Evolutionary conservation across 305 asterid species (phyloP), one percentile per base, ranked within the genome.

Genomic region (Ruellia speciosa): DNA sequence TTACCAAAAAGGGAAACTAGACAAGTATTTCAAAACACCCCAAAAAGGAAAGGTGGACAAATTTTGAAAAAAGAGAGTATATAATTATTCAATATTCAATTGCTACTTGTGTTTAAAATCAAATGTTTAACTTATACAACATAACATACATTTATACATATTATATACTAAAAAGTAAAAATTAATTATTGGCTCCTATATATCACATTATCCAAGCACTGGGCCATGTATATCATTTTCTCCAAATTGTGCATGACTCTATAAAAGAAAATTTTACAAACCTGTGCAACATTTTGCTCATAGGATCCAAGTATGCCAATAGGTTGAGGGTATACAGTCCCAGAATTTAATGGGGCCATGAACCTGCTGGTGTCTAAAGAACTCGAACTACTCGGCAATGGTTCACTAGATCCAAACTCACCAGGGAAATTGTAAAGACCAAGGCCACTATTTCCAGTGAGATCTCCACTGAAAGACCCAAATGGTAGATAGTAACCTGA

Each of bases 281-380:
- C 99, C 99, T 93, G 99, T 40, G 80, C 76, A 69, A 77, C 72
- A 76, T 81, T 86, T 66, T 82, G 97, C 77, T 93, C 99, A 52
- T 93, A 93, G 0, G 95, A 74, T 65, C 99, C 99, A 77, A 81
- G 94, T 75, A 89, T 71, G 72, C 97, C 99, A 75, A 79, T 61
- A 52, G 95, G 87, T 56, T 79, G 99, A 57, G 82, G 88, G 79
- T 88, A 92, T 33, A 82, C 68, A 66, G 84, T 73, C 63, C 95
- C 94, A 67, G 97, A 79, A 66, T 85, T 59, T 75, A 88, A 66
- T 56, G 88, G 95, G 70, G 96, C 75, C 78, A 80, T 65, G 80
- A 80, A 83, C 72, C 93, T 78, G 79, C 87, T 80, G 14, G 90
- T 41, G 66, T 86, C 99, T 58, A 81, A 40, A 60, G 92, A 67